Base-by-base conservation (phyloP, 257 asterid genomes). In the Craterostigma plantagineum region DNA sequence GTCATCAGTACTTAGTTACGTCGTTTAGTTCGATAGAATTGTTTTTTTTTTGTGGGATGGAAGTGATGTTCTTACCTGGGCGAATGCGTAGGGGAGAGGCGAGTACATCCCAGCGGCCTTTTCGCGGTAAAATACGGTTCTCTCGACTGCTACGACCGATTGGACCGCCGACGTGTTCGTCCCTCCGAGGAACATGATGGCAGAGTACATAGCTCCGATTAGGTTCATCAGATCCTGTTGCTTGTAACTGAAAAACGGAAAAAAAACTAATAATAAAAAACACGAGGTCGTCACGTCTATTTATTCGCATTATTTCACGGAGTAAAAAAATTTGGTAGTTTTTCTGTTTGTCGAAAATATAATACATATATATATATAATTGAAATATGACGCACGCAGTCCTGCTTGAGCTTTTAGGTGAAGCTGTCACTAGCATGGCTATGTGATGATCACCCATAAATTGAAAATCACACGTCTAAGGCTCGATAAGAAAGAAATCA, bases 71-170 rank as follows among this genome's bases (percentile, higher is more conserved):
- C 18, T 45, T 23, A 44, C 49, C 35, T 44, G 49, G 1, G 49
- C 49, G 11, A 44, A 44, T 23, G 49, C 49, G 1, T 44, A 44
- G 5, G 49, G 35, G 35, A 44, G 18, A 23, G 49, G 35, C 8
- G 49, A 44, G 14, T 44, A 44, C 49, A 44, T 44, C 49, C 49
- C 49, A 2, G 49, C 49, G 1, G 49, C 49, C 14, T 44, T 44
- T 44, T 44, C 49, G n/a, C 49, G 49, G 35, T 44, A 44, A 17
- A 44, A 44, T 3, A 44, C 49, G 14, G 49, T 44, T 44, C 49
- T 44, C 18, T 44, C 49, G 49, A 44, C 49, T 5, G 34, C 34
- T 11, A 44, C 49, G 9, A 44, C 35, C 13, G 49, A 44, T 35
- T 17, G 49, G 9, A 44, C 49, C 17, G 49, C 14, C n/a, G 35